Evolutionary conservation across 352 stramenopile genomes (phyloP), one percentile per base, ranked within the genome.

Genomic region (Pythium brachiatum): DNA sequence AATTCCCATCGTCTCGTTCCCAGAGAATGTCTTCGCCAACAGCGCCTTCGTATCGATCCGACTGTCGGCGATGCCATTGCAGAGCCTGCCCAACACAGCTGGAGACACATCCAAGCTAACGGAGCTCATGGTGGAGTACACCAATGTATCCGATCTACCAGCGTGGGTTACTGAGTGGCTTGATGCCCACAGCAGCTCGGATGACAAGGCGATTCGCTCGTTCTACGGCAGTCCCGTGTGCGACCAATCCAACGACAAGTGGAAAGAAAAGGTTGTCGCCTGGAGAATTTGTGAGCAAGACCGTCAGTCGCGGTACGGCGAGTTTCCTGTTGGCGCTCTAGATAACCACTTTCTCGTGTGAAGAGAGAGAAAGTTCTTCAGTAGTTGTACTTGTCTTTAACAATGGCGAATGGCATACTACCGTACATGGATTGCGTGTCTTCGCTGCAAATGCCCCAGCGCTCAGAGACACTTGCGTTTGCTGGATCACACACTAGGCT

Each of bases 151-250:
- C 1, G 13, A 18, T 6, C 38, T 65, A 4, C 50, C 59, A 9
- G 9, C 47, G 27, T 65, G 59, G 59, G 59, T 20, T 0, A 32
- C 12, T 8, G 7, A 25, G 4, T 65, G 50, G 59, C 39, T 55
- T 5, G 16, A 53, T 23, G n/a, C 23, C 8, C 56, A 56, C 56
- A 60, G 23, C 11, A n/a, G 39, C 29, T 8, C 23, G 2, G 15
- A 34, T 7, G 7, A 38, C 8, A n/a, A 36, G 31, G 26, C 8
- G 21, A 23, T 23, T 18, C 36, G 34, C 8, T 57, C 57, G 44
- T 63, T 63, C 57, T 56, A 51, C 16, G 58, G 58, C 18, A 65
- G 58, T 18, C 38, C 58, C 2, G 27, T 59, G 9, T 65, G 58
- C 31, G 46, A 43, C 41, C 25, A 21, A 15, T 5, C 51, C 16